A percentile compares a stretch with the other conserved stretches of the same genome.
phyloP scores from a whole-genome alignment of 495 filamentous ascomycete genomes.

The Neurospora sp. region DNA sequence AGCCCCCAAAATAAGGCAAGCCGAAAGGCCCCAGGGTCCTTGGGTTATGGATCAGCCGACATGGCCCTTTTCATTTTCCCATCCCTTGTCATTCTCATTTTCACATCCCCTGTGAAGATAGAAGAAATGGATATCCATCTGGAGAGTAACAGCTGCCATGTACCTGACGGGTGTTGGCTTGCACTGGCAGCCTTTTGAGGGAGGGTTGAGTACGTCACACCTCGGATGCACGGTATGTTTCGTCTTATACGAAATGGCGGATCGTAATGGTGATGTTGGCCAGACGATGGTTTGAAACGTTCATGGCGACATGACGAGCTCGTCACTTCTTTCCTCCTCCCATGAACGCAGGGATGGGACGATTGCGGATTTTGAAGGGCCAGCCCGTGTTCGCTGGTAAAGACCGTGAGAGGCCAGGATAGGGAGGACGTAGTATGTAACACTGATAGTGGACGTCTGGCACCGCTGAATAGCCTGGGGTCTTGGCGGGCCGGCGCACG shows the following conservation, averaged over 20 bases:
- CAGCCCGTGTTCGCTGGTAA: neutral
- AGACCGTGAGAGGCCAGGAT: neutral
- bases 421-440: neutral
- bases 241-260: neutral
- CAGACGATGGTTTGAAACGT: neutral
- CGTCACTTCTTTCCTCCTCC: neutral
- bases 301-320: neutral
- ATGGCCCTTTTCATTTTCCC: neutral
- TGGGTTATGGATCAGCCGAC: neutral
- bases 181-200: neutral
- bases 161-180: neutral
- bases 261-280: neutral
- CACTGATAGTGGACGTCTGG: neutral
- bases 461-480: neutral
- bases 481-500: neutral
- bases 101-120: neutral
- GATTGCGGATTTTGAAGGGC: neutral
- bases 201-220: neutral
- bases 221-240: neutral
- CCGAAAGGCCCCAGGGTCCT: neutral
- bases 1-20: neutral
- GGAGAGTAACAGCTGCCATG: neutral
- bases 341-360: neutral
- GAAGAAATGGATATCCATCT: neutral
- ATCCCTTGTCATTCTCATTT: neutral